Evolutionary conservation across 169 alveolate species (phyloP), one percentile per base, ranked within the genome.

Genomic region (Eimeria necatrix): DNA sequence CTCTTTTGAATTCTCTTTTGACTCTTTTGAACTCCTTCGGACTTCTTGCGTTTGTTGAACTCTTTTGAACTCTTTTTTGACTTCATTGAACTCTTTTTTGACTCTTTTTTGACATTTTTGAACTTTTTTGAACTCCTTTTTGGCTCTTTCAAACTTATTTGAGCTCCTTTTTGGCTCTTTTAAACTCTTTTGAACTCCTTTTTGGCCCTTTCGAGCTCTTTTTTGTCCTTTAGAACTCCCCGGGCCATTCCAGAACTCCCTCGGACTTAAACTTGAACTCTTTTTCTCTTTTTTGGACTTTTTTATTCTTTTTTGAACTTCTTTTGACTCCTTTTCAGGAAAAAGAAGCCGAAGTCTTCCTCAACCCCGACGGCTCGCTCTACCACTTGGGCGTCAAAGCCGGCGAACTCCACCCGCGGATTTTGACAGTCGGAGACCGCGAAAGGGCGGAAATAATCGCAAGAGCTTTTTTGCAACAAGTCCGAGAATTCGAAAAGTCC

Each of bases 381-480:
- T 91, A 91, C 56, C 96, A 95, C 48, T 60, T 95, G 22, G 96
- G 96, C n/a, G 93, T 85, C 20, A 95, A 95, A 76, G 26, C 20
- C 22, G 94, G 91, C 3, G 95, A 95, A 51, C 8, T 95, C 51
- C 41, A 73, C 9, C 88, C 81, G n/a, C 87, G 93, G 51, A 85
- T 95, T 24, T 24, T 95, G 74, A 90, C 94, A 0, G 96, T 95
- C 20, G 96, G 96, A 3, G 56, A 71, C 78, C 20, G 93, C 24
- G 48, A 91, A 46, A 51, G 96, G 16, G 96, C 96, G 3, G 41
- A 49, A n/a, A 5, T 74, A 18, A 56, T 95, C 3, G 93, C 95
- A 8, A 4, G 18, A 3, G 52, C 52, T 7, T 91, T 90, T 46
- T 80, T 95, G 2, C 73, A 91, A 22, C 88, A 91, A 59, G 85